Percentiles rank a stretch among this genome's conserved stretches.
phyloP scores from a whole-genome alignment of 2,329 filamentous ascomycete genomes.

The Cadophora luteo-olivacea region DNA sequence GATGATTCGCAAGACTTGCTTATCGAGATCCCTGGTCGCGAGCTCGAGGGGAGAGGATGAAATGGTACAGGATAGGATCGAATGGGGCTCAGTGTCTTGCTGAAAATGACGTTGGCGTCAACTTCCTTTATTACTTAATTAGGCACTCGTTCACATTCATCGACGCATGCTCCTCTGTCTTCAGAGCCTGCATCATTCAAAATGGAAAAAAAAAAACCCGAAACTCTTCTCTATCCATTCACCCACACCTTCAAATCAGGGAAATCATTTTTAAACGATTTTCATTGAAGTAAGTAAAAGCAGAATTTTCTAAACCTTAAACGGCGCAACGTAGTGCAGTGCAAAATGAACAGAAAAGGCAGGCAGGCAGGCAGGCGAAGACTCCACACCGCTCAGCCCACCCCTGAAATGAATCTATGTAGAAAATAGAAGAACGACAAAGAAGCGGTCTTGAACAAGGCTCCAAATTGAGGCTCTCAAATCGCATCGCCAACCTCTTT shows the following conservation, averaged over 20 bases:
- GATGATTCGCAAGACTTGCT: slow-evolving; percentile 14
- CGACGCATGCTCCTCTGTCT: no score
- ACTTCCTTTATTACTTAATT: not conserved
- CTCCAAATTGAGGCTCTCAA: not conserved
- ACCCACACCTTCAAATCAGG: not conserved
- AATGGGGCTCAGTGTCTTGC: not conserved
- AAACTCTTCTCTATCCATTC: not conserved
- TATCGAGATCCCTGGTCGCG: not conserved
- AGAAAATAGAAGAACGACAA: not conserved
- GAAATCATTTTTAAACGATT: not conserved
- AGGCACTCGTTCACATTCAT: not conserved
- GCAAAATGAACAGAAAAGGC: not conserved
- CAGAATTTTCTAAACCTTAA: not conserved
- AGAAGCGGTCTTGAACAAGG: not conserved
- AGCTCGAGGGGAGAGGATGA: not conserved
- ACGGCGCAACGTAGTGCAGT: not conserved
- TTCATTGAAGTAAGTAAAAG: not conserved
- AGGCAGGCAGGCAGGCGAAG: not conserved
- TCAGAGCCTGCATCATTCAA: no score
- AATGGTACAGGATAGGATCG: no score
- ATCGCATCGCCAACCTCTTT: not conserved
- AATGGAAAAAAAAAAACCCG: no score
- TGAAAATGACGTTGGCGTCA: not conserved
- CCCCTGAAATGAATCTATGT: not conserved
- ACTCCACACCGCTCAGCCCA: not conserved